Base-by-base conservation (phyloP, 2,329 filamentous ascomycete genomes). In the Fusarium virguliforme region DNA sequence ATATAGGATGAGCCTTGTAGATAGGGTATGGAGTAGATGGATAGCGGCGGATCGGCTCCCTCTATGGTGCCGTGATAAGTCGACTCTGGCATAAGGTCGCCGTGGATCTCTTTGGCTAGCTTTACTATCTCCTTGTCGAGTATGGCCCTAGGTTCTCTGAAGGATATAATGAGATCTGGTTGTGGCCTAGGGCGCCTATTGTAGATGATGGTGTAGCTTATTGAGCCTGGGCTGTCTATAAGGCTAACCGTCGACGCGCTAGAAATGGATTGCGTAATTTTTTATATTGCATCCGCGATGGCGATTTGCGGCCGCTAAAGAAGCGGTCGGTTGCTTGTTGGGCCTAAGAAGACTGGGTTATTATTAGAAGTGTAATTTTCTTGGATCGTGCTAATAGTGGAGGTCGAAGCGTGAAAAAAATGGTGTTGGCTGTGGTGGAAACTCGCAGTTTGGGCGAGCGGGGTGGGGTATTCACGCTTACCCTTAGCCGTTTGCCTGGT, bases 131-230 rank as follows among this genome's bases (percentile, higher is more conserved):
- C 37, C 18, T 61, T 30, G 10, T 70, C 46, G 22, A 70, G 56
- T 4, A 54, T 54, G 40, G 67, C 67, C 32, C 43, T 53, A 3
- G 28, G 56, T 64, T 66, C 67, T 62, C 70, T 66, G 22, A 72
- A 72, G 30, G 70, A 72, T 43, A 68, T 30, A 48, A 70, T 40
- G n/a, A 65, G 43, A 53, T 68, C 54, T 40, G 43, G 28, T 54
- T 62, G 50, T 67, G 43, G 46, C 61, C 46, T 59, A n/a, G 40
- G 55, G 28, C 71, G 40, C 40, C 70, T 40, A 51, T 35, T 70
- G 56, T 72, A 76, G 41, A 78, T 30, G 50, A 78, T 74, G 7
- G 76, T 78, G 65, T 77, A 77, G 71, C 76, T 78, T 67, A 75
- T 70, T 15, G 74, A 77, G 30, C 76, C 76, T 43, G 71, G 77